Percentiles rank a stretch among this genome's conserved stretches.
Evolutionary conservation across 768 basidiomycete species (phyloP).

Genomic region (Mycena floridula): DNA sequence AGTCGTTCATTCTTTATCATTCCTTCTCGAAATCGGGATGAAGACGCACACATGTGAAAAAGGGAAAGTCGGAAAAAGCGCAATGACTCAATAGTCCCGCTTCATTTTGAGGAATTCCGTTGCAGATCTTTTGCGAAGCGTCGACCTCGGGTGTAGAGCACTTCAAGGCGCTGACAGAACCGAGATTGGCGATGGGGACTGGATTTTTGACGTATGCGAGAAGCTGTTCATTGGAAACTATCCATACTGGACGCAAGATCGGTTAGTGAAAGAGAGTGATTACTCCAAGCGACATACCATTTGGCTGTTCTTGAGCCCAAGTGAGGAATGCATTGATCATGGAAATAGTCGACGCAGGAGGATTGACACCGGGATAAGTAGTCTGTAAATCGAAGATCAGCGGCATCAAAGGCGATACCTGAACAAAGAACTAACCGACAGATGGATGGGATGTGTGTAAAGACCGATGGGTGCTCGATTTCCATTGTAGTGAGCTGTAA

Average conservation of each 20-base stretch:
- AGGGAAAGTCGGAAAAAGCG: constrained; percentile 69
- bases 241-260: constrained; percentile 64
- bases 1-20: too few relatives aligned
- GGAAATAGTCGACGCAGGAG: constrained; percentile 46
- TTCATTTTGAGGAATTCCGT: constrained; percentile 69
- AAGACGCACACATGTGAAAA: constrained; percentile 66
- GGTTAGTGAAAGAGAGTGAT: neutral
- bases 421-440: constrained; percentile 37
- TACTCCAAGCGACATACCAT: constrained; percentile 34
- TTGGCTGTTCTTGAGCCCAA: constrained; percentile 68
- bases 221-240: constrained; percentile 66
- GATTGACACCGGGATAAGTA: constrained; percentile 54
- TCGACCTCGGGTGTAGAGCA: constrained; percentile 61
- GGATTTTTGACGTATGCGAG: constrained; percentile 73
- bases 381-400: constrained; percentile 22
- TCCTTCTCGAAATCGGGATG: neutral
- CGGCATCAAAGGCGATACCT: constrained; percentile 1
- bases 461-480: constrained; percentile 78
- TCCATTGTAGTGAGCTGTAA: constrained; percentile 65
- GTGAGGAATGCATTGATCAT: constrained; percentile 81
- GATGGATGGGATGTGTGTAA: constrained; percentile 78
- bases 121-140: constrained; percentile 54
- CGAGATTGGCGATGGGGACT: constrained; percentile 53
- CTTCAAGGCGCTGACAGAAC: constrained; percentile 45
- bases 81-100: constrained; percentile 55